These are phyloP conservation scores for Globisporangium irregulare DNA, from an alignment of 352 stramenopile genomes.

Conservation along the genomic window DNA sequence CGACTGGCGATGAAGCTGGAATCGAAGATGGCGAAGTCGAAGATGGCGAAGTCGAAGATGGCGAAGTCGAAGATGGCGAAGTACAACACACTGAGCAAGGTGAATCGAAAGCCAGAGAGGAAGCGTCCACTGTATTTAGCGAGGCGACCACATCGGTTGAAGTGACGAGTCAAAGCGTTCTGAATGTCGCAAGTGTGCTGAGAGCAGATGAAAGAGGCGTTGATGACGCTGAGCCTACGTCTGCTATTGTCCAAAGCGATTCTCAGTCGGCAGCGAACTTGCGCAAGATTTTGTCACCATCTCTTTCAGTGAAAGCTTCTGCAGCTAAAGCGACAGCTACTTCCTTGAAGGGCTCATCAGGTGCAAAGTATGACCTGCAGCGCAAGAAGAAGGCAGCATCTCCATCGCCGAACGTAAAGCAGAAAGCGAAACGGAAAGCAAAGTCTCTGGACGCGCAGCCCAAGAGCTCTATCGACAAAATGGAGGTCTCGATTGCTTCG, in stretches of 20 bases:
- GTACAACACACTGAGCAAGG: neutral
- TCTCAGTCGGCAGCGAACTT: neutral
- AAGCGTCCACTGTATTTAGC: neutral
- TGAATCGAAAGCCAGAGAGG: neutral
- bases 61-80: neutral
- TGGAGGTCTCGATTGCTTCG: conserved; percentile 32
- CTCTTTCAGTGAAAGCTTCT: neutral
- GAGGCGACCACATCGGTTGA: neutral
- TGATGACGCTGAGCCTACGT: neutral
- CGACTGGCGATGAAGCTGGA: neutral
- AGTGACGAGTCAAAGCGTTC: neutral
- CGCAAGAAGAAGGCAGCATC: neutral
- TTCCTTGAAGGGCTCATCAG: neutral
- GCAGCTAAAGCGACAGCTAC: neutral
- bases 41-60: neutral
- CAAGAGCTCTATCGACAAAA: conserved; percentile 25
- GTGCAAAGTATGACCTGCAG: neutral
- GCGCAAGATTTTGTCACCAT: neutral
- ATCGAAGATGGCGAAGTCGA: neutral
- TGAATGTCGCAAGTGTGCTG: neutral
- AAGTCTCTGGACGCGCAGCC: neutral
- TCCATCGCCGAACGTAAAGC: neutral
- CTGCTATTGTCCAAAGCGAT: neutral
- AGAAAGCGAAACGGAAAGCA: conserved; percentile 10
- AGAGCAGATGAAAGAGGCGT: neutral